Conservation (phyloP, 1,139 yeast species). For the Pneumocystis canis region DNA sequence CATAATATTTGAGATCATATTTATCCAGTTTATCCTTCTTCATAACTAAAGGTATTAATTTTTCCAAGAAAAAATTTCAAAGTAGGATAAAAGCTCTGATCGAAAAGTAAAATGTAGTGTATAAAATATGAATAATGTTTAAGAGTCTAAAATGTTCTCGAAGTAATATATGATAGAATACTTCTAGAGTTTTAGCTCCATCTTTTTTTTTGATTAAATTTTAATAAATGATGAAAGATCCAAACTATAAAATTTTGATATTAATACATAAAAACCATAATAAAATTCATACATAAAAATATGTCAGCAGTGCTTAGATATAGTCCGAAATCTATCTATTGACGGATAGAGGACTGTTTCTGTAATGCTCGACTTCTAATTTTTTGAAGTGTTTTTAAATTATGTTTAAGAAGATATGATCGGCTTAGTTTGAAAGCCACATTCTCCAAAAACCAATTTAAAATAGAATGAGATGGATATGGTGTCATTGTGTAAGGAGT, state of each 20-base stretch:
- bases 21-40: background rate
- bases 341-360: conserved; percentile 26
- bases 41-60: background rate
- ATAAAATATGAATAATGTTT: background rate
- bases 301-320: background rate
- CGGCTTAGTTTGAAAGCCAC: conserved; percentile 70
- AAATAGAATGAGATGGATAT: conserved; percentile 83
- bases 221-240: background rate
- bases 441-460: conserved; percentile 71
- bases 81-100: too few relatives aligned
- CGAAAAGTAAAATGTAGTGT: too few relatives aligned
- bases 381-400: conserved; percentile 58
- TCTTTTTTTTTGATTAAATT: background rate
- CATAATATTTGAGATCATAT: background rate
- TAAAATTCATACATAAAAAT: background rate
- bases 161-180: background rate
- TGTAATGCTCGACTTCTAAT: conserved; percentile 69
- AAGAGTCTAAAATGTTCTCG: background rate
- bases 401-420: conserved; percentile 44
- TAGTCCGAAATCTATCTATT: background rate
- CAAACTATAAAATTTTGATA: background rate
- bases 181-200: background rate
- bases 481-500: conserved; percentile 82
- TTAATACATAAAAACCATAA: background rate
- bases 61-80: background rate